Evolutionary conservation across 306 rosid species (phyloP), one percentile per base, ranked within the genome.

Genomic region (Glycine soja): DNA sequence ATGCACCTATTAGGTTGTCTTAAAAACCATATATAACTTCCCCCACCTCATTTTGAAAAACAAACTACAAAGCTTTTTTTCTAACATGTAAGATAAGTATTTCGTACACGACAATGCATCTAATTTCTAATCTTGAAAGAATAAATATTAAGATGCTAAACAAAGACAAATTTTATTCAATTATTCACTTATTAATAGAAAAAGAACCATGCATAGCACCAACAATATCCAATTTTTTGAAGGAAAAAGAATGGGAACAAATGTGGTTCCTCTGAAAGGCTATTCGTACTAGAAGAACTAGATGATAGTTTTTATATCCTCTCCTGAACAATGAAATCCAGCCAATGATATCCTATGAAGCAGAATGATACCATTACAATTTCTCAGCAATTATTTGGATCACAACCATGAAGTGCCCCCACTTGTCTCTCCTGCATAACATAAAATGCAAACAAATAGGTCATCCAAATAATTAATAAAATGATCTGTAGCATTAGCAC

Each of bases 381-480:
- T 24, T 52, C 34, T 47, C 36, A 3, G 11, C 30, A 18, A 30
- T 47, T 51, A 46, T n/a, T 50, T 69, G 59, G 50, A 52, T 51
- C 36, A 14, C 6, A 65, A 4, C 59, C 38, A 24, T 79, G 5
- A 34, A 34, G 4, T 19, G 16, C 78, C 18, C 72, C 42, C 43
- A 6, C 7, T n/a, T 24, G 70, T 73, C 19, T 65, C 45, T 57
- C 87, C 84, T 84, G 87, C 84, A 80, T 43, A 75, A 70, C 14
- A 19, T 5, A 19, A 47, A 24, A 70, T 45, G 42, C 36, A 24
- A 42, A 78, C 70, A 66, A 56, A 32, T 12, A 19, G 24, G 11
- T 32, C 59, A 74, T 65, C 71, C 2, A 38, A 40, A 52, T 18
- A 32, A 32, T 46, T 24, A 46, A 15, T 56, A 18, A 54, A 19